These are phyloP conservation scores for Aegle marmelos DNA, from an alignment of 345 rosid species.

Conservation along the genomic window DNA sequence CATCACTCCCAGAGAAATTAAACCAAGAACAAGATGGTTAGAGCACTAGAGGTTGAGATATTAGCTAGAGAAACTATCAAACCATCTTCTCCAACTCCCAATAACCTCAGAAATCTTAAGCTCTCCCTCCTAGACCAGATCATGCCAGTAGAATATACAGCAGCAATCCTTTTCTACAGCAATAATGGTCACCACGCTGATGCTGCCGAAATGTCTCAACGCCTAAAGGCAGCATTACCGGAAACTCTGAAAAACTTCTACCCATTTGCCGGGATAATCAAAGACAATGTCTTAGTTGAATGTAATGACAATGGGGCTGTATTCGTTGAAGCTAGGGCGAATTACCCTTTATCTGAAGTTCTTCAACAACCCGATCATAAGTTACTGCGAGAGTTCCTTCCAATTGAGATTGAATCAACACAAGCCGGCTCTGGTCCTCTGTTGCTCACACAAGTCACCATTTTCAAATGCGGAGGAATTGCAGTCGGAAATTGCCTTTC, in stretches of 20 bases:
- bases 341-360: conserved; percentile 7
- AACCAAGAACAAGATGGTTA: background rate
- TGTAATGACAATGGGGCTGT: conserved; percentile 18
- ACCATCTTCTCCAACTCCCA: conserved; percentile 31
- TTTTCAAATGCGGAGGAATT: conserved; percentile 29
- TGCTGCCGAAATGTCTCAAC: conserved; percentile 5
- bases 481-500: conserved; percentile 19
- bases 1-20: background rate
- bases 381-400: conserved; percentile 20
- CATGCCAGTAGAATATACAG: conserved; percentile 22
- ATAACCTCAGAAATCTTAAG: conserved; percentile 6
- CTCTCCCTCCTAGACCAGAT: conserved; percentile 41
- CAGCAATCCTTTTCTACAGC: conserved; percentile 22
- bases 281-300: background rate
- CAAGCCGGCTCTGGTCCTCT: conserved; percentile 8
- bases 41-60: background rate
- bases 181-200: background rate
- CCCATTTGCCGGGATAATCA: conserved; percentile 24
- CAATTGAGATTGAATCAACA: conserved; percentile 10
- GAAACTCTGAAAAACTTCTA: conserved; percentile 16
- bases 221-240: conserved; percentile 21
- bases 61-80: conserved; percentile 12
- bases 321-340: conserved; percentile 18
- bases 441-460: conserved; percentile 23
- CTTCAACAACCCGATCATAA: conserved; percentile 15